Evolutionary conservation across 2,329 filamentous ascomycete species (phyloP).

Genomic region (Esteya vermicola): DNA sequence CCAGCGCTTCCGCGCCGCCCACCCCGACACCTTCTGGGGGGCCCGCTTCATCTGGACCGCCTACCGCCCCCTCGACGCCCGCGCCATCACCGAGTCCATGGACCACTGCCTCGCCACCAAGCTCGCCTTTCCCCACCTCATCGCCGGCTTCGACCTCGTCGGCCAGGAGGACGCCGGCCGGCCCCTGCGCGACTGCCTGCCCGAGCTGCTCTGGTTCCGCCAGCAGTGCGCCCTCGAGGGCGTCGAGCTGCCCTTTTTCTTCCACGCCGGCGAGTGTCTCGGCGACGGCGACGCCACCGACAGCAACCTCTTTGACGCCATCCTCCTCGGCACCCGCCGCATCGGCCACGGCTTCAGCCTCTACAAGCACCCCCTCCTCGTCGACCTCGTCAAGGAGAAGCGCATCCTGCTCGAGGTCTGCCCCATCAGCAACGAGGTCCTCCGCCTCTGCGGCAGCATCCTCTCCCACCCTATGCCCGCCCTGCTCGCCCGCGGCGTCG

Average conservation of each 20-base stretch:
- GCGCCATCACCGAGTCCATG: conserved; percentile 64
- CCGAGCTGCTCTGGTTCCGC: conserved; percentile 86
- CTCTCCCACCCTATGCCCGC: conserved; percentile 53
- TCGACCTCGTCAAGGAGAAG: conserved; percentile 80
- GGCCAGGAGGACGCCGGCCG: conserved; percentile 74
- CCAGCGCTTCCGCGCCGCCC: conserved; percentile 57
- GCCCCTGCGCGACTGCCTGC: conserved; percentile 61
- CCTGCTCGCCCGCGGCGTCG: conserved; percentile 68
- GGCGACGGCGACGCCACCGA: conserved; percentile 63
- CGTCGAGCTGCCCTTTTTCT: conserved; percentile 84
- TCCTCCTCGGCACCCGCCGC: conserved; percentile 72
- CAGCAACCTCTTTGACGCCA: conserved; percentile 73
- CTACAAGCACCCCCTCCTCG: conserved; percentile 79
- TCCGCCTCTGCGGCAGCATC: conserved; percentile 13
- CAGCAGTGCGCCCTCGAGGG: conserved; percentile 66
- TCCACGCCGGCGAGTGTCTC: conserved; percentile 83
- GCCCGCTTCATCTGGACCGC: conserved; percentile 74
- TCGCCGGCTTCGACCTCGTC: conserved; percentile 81
- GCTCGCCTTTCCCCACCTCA: conserved; percentile 59
- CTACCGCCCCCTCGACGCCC: conserved; percentile 48
- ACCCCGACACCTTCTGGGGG: conserved; percentile 72
- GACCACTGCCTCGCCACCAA: conserved; percentile 77
- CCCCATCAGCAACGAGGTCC: conserved; percentile 72
- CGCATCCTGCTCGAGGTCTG: conserved; percentile 81
- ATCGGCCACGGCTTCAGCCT: conserved; percentile 84